Base-by-base conservation (phyloP, 305 asterid species). In the Stenogyne calaminthoides region DNA sequence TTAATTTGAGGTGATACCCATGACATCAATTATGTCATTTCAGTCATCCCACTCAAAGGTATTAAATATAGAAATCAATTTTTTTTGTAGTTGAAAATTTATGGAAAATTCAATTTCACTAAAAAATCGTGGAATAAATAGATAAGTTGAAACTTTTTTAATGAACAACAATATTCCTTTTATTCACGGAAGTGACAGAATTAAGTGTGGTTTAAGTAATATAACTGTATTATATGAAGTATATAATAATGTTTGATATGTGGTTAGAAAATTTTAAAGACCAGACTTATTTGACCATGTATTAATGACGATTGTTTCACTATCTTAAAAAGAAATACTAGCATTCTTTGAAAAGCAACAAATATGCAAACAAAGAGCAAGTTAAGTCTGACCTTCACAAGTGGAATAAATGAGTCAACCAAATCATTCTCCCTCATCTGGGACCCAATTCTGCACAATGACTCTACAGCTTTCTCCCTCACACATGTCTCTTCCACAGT, bases 401-500 rank as follows among this genome's bases (percentile, higher is more conserved):
- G 98, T 67, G 98, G 96, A 66, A 90, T 84, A 65, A 88, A 88
- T 78, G 81, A 90, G 67, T 90, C 95, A 40, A 90, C 89, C 85
- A 92, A 82, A 85, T 92, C 98, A 78, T 76, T 83, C 81, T 92
- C 98, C 93, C 89, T 87, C 98, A 92, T 92, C 84, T 92, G 98
- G 16, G 92, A 82, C 62, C 98, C 98, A 76, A 92, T 90, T 80
- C 98, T 85, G 77, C 96, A 92, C 79, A 92, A 77, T 1, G 98
- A 92, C 83, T 92, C 98, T 7, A 88, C 96, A 15, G 98, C 93
- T 83, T 92, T 92, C 76, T 92, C 98, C 88, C 98, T 84, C 83
- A 92, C 98, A 68, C 98, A 92, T 2, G 98, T 92, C 87, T 92
- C 98, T 82, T 92, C 98, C 25, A 92, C 98, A 7, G 98, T 84